A percentile compares a stretch with the other conserved stretches of the same genome.
phyloP scores from a whole-genome alignment of 257 asterid genomes.

The Petunia secreta region DNA sequence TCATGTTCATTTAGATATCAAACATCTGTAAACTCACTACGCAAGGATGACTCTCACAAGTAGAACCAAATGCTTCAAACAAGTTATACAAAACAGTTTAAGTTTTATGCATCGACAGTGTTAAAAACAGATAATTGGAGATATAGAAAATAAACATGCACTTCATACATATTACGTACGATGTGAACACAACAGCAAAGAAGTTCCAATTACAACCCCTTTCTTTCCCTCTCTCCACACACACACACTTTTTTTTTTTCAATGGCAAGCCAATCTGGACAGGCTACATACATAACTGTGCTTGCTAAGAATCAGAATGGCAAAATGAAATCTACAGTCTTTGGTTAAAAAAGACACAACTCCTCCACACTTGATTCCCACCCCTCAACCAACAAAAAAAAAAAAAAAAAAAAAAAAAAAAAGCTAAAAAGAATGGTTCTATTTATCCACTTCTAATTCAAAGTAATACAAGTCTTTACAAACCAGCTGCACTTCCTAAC shows the following conservation, averaged over 20 bases:
- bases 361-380: background rate
- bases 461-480: slow-evolving; percentile 31
- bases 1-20: background rate
- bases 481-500: slow-evolving; percentile 59
- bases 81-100: background rate
- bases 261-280: slow-evolving; percentile 21
- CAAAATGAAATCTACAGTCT: background rate
- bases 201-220: background rate
- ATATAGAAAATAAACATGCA: slow-evolving; percentile 8
- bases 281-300: slow-evolving; percentile 4
- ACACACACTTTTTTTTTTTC: background rate
- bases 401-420: background rate
- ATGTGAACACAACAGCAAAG: slow-evolving; percentile 8
- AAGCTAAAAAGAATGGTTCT: slow-evolving; percentile 13
- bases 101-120: background rate
- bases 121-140: background rate
- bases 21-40: background rate
- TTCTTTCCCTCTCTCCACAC: background rate
- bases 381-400: background rate
- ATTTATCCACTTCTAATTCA: slow-evolving; percentile 32
- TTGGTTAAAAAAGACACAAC: slow-evolving; percentile 10
- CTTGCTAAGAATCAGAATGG: slow-evolving; percentile 27
- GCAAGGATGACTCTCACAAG: background rate
- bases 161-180: background rate
- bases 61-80: background rate